Percentiles rank a stretch among this genome's conserved stretches.
Evolutionary conservation across 2,329 filamentous ascomycete genomes (phyloP).

Genomic region (Colletotrichum brevisporum): DNA sequence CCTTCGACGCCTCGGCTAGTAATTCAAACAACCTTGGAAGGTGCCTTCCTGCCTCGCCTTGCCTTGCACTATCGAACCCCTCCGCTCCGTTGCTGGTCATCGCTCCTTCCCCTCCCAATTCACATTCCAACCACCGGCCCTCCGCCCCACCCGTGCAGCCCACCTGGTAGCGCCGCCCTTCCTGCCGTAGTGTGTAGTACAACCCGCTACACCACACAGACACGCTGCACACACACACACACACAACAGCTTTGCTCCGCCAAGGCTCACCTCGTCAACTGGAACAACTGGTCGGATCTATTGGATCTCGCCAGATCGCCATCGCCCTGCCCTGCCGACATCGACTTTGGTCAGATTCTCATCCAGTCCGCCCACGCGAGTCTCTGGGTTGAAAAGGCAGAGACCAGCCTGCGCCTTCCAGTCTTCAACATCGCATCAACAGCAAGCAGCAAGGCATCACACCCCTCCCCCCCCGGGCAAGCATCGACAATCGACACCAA

Average conservation of each 20-base stretch:
- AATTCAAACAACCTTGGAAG: neutral
- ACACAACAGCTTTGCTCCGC: neutral
- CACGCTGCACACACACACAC: too few species aligned
- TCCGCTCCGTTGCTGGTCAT: constrained; percentile 21
- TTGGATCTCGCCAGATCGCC: constrained; percentile 22
- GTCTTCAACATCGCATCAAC: neutral
- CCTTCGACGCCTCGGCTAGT: neutral
- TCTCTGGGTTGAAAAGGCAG: constrained; percentile 32
- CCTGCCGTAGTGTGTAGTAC: neutral
- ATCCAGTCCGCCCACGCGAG: constrained; percentile 10
- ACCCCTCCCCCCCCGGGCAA: neutral
- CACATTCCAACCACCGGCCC: constrained; percentile 7
- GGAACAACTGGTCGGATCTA: constrained; percentile 21
- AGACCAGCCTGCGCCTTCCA: constrained; percentile 21
- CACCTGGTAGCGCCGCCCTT: constrained; percentile 4
- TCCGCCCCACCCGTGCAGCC: constrained; percentile 13
- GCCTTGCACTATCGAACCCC: constrained; percentile 1
- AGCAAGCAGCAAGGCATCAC: neutral
- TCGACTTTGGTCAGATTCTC: constrained; percentile 1
- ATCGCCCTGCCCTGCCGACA: constrained; percentile 11
- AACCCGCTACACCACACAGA: neutral
- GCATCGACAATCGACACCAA: constrained; percentile 7
- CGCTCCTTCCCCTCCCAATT: neutral
- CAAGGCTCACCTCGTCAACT: constrained; percentile 9
- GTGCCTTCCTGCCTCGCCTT: neutral